Evolutionary conservation across 805 yeast species (phyloP).

Genomic region (Wickerhamomyces sydowiorum): DNA sequence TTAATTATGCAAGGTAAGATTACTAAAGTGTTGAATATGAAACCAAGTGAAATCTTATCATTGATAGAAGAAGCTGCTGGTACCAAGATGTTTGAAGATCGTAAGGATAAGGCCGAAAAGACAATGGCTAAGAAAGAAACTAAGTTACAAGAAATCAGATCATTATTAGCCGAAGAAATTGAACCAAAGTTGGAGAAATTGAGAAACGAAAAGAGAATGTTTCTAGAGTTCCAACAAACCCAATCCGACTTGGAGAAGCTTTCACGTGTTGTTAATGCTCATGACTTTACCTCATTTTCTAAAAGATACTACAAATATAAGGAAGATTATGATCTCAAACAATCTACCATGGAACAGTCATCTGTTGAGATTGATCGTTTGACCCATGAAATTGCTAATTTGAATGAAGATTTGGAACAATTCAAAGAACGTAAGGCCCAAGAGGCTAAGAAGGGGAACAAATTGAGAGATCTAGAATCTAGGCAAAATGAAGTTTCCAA

Average conservation of each 20-base stretch:
- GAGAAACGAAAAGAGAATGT: slow-evolving; percentile 74
- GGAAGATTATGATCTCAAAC: slow-evolving; percentile 35
- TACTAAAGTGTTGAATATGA: slow-evolving; percentile 95
- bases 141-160: slow-evolving; percentile 72
- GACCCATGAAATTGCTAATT: slow-evolving; percentile 47
- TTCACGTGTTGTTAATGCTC: slow-evolving; percentile 69
- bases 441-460: slow-evolving; percentile 57
- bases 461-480: slow-evolving; percentile 52
- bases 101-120: slow-evolving; percentile 85
- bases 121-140: slow-evolving; percentile 89
- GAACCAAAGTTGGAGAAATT: slow-evolving; percentile 85
- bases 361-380: slow-evolving; percentile 40
- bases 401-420: slow-evolving; percentile 55
- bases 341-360: slow-evolving; percentile 33
- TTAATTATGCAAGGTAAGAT: slow-evolving; percentile 98
- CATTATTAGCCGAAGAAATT: slow-evolving; percentile 75
- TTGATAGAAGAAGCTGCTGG: slow-evolving; percentile 98
- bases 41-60: slow-evolving; percentile 82
- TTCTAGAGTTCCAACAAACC: slow-evolving; percentile 79
- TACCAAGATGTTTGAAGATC: slow-evolving; percentile 89
- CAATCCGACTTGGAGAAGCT: slow-evolving; percentile 76
- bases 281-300: slow-evolving; percentile 50
- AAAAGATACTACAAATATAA: slow-evolving; percentile 38
- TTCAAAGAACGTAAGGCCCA: slow-evolving; percentile 47
- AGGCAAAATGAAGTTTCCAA: slow-evolving; percentile 53